A percentile compares a stretch with the other conserved stretches of the same genome.
Conservation (phyloP, 768 basidiomycete species). For the Lanmaoa rubissima region DNA sequence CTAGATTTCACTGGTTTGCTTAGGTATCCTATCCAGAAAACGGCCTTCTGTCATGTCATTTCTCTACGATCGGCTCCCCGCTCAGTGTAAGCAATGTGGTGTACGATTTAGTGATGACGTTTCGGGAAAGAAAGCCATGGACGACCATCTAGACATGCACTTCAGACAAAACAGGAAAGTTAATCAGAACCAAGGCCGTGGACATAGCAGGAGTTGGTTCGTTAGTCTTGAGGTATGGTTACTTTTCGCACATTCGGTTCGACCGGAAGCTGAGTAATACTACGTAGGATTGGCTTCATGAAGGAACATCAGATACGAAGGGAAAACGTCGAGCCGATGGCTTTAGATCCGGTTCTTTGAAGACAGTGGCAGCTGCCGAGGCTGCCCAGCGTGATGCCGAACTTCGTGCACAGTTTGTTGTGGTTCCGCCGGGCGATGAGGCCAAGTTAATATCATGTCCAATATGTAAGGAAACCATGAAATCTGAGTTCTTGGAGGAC, state of each 20-base stretch:
- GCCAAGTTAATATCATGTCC: slow-evolving; percentile 84
- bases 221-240: slow-evolving; percentile 70
- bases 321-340: slow-evolving; percentile 67
- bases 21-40: slow-evolving; percentile 31
- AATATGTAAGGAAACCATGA: slow-evolving; percentile 92
- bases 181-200: slow-evolving; percentile 73
- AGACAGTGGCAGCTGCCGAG: slow-evolving; percentile 59
- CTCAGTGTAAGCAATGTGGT: slow-evolving; percentile 94
- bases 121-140: slow-evolving; percentile 71
- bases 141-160: slow-evolving; percentile 95
- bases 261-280: slow-evolving; percentile 11
- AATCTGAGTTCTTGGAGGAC: slow-evolving; percentile 90
- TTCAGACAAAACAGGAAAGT: slow-evolving; percentile 90
- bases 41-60: slow-evolving; percentile 61
- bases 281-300: slow-evolving; percentile 83
- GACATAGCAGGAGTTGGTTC: slow-evolving; percentile 90
- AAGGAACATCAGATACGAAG: slow-evolving; percentile 56
- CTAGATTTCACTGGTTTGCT: not conserved
- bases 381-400: slow-evolving; percentile 73
- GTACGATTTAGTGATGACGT: slow-evolving; percentile 76
- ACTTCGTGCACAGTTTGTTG: slow-evolving; percentile 73
- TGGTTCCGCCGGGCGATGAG: slow-evolving; percentile 88
- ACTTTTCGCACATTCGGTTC: not conserved
- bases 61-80: slow-evolving; percentile 70
- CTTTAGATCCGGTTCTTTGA: slow-evolving; percentile 48